phyloP scores from a whole-genome alignment of 305 asterid genomes.

The Fraxinus sp. region DNA sequence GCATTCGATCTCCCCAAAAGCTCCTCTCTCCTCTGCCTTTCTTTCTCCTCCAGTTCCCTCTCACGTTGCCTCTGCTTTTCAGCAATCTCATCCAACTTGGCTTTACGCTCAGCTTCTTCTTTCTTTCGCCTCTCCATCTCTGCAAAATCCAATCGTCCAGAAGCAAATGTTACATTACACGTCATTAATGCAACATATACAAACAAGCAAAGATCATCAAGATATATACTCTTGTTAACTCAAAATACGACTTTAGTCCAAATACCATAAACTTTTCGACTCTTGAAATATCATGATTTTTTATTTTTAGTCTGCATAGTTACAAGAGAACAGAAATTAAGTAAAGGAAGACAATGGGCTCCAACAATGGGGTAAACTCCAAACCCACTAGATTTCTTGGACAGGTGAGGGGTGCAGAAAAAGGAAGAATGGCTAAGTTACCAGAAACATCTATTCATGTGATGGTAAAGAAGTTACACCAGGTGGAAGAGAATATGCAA shows the following conservation, averaged over 20 bases:
- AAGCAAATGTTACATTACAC: not conserved
- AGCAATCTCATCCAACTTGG: slow-evolving; percentile 89
- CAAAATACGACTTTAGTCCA: not conserved
- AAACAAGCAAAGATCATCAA: not conserved
- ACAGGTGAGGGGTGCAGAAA: not conserved
- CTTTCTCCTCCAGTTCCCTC: slow-evolving; percentile 84
- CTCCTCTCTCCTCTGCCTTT: slow-evolving; percentile 57
- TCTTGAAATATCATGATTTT: not conserved
- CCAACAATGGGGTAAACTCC: not conserved
- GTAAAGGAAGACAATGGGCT: not conserved
- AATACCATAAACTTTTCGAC: not conserved
- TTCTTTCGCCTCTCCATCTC: slow-evolving; percentile 82
- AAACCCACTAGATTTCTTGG: not conserved
- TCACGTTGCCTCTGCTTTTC: slow-evolving; percentile 88
- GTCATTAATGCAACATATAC: not conserved
- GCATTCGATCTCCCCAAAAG: slow-evolving; percentile 42
- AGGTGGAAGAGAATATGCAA: not conserved
- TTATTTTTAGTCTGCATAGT: not conserved
- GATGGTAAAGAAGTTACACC: not conserved
- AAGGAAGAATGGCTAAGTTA: not conserved
- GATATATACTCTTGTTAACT: not conserved
- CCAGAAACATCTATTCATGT: not conserved
- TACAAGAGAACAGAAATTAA: not conserved
- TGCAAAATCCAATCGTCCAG: slow-evolving; percentile 32
- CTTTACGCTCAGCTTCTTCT: slow-evolving; percentile 83